phyloP scores from a whole-genome alignment of 331 rosid genomes.

The Malus hybrid region DNA sequence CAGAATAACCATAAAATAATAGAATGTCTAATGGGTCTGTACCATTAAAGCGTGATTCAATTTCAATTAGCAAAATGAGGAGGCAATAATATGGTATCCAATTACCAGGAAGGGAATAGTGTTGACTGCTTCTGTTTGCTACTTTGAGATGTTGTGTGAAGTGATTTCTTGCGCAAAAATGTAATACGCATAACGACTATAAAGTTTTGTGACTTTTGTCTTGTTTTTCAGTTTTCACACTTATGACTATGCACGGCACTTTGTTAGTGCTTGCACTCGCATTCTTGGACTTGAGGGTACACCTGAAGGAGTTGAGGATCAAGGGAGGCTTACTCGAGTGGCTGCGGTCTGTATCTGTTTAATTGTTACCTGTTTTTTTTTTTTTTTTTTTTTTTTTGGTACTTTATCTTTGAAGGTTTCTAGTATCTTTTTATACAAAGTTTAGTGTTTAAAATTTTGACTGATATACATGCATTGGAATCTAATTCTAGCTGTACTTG shows the following conservation, averaged over 20 bases:
- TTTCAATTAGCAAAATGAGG: not conserved
- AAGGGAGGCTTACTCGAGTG: conserved; percentile 90
- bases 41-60: not conserved
- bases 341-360: conserved; percentile 69
- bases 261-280: conserved; percentile 98
- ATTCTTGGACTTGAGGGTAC: conserved; percentile 97
- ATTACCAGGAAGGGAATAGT: not conserved
- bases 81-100: not conserved
- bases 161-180: not conserved
- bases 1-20: not conserved
- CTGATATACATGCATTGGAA: not conserved
- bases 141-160: not conserved
- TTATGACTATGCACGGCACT: conserved; percentile 96
- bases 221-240: conserved; percentile 75
- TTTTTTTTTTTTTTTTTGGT: not conserved
- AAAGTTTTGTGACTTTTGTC: not conserved
- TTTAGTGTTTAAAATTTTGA: not conserved
- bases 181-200: not conserved
- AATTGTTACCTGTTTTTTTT: not conserved
- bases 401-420: not conserved
- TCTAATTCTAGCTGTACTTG: conserved; percentile 4
- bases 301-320: conserved; percentile 98
- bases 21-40: not conserved
- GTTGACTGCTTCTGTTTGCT: not conserved
- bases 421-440: not conserved